Evolutionary conservation across 768 basidiomycete species (phyloP).

Genomic region (Russula abietina): DNA sequence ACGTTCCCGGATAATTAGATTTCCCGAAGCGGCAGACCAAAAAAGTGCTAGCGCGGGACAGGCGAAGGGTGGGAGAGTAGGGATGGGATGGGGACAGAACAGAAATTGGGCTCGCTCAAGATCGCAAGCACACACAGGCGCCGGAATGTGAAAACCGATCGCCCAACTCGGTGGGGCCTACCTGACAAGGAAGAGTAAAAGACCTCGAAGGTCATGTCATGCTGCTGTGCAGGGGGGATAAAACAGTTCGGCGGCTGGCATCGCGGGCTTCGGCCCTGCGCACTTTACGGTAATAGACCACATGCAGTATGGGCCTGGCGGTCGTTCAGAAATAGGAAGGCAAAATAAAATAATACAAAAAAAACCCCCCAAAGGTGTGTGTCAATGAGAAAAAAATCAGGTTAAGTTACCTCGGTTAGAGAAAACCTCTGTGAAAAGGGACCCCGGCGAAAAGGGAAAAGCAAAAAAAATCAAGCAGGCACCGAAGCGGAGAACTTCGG

Average conservation of each 20-base stretch:
- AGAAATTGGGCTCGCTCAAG: conserved; percentile 14
- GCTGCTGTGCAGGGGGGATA: neutral
- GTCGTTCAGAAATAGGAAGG: conserved; percentile 6
- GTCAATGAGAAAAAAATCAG: conserved; percentile 8
- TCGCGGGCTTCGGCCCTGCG: conserved; percentile 3
- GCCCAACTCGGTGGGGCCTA: neutral
- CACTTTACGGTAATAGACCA: neutral
- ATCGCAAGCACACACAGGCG: conserved; percentile 10
- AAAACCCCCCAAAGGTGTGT: neutral
- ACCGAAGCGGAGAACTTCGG: conserved; percentile 23
- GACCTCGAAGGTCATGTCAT: neutral
- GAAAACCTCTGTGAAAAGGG: conserved; percentile 8
- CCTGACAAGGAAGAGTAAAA: conserved; percentile 3
- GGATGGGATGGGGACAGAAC: conserved; percentile 5
- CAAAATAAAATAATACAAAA: neutral
- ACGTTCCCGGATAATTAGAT: conserved; percentile 23
- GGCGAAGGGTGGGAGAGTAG: conserved; percentile 1
- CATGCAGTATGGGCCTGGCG: conserved; percentile 8
- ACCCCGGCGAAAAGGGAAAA: conserved; percentile 1
- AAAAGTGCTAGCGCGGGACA: conserved; percentile 5
- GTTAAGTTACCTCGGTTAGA: conserved; percentile 17
- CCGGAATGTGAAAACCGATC: conserved; percentile 19
- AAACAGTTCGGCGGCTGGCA: neutral
- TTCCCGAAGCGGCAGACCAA: conserved; percentile 22
- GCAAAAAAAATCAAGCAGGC: conserved; percentile 13